Evolutionary conservation across 2,329 filamentous ascomycete genomes (phyloP), one percentile per base, ranked within the genome.

Genomic region (Colletotrichum navitas): DNA sequence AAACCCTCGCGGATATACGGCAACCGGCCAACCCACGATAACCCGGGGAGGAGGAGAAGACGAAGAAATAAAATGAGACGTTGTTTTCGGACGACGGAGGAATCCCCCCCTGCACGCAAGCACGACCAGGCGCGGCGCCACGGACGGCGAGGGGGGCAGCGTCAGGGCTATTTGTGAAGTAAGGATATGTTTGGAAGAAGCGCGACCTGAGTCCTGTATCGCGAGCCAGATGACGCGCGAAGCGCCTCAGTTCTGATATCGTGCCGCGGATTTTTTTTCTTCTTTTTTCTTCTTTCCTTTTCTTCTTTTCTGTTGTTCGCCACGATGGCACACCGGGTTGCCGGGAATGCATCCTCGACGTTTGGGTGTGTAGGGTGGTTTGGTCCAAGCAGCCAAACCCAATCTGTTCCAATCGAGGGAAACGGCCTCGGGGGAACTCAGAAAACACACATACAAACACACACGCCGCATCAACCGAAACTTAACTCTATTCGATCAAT

Each of bases 341-440:
- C 59, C 64, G 61, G n/a, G 63, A 68, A 41, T 63, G 49, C 3
- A 16, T 70, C 51, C 59, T 59, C 66, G 68, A 67, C 68, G 41
- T 32, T 32, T 32, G 24, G 26, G 41, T 24, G 24, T 21, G 43
- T 45, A 45, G 18, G 41, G 41, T n/a, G 8, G 52, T 29, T 41
- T n/a, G 34, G 21, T n/a, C 12, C 11, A 26, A 51, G 24, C 12
- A 8, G 49, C 26, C 14, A 16, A 52, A 52, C 24, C 16, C 26
- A 29, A 52, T 18, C 49, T 29, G 16, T 32, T 26, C 24, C 26
- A 26, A 32, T 21, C 43, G 32, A 45, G 24, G 8, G 26, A 26
- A 43, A 3, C 12, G 11, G 8, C 47, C 24, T 16, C 45, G n/a
- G 21, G 36, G 36, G n/a, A 47, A 24, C 45, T 2, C 45, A 47